These are phyloP conservation scores for Pythium angustatum DNA, from an alignment of 352 stramenopile genomes.

Conservation along the genomic window DNA sequence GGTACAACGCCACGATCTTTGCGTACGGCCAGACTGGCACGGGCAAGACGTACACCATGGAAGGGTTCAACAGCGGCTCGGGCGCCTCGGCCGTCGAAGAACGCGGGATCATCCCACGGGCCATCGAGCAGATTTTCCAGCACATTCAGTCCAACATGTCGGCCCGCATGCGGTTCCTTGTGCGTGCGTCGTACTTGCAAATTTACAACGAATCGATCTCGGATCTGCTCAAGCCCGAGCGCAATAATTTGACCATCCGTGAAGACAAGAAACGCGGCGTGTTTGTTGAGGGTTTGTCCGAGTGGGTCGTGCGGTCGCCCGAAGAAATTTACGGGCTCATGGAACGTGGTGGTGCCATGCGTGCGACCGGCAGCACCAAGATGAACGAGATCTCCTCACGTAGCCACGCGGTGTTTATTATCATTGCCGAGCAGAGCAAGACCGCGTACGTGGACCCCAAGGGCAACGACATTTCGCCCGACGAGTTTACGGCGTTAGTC, in stretches of 20 bases:
- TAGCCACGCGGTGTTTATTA: slow-evolving; percentile 94
- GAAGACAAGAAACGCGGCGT: slow-evolving; percentile 93
- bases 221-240: slow-evolving; percentile 93
- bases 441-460: slow-evolving; percentile 87
- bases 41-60: slow-evolving; percentile 97
- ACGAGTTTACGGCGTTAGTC: slow-evolving; percentile 86
- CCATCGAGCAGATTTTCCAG: slow-evolving; percentile 95
- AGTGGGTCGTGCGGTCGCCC: slow-evolving; percentile 92
- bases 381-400: slow-evolving; percentile 90
- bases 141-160: slow-evolving; percentile 90
- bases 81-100: slow-evolving; percentile 73
- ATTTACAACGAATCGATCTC: slow-evolving; percentile 97
- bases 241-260: slow-evolving; percentile 91
- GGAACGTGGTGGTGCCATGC: slow-evolving; percentile 86
- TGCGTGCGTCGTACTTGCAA: slow-evolving; percentile 92
- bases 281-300: slow-evolving; percentile 93
- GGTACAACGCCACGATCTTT: slow-evolving; percentile 92
- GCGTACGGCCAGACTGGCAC: slow-evolving; percentile 90
- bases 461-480: slow-evolving; percentile 75
- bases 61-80: slow-evolving; percentile 91
- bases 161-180: slow-evolving; percentile 86
- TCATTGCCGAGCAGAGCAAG: slow-evolving; percentile 93
- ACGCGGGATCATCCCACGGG: slow-evolving; percentile 97
- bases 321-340: slow-evolving; percentile 95
- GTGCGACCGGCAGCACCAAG: slow-evolving; percentile 82